phyloP scores from a whole-genome alignment of 495 filamentous ascomycete species.

The Beverwykella pulmonaria region DNA sequence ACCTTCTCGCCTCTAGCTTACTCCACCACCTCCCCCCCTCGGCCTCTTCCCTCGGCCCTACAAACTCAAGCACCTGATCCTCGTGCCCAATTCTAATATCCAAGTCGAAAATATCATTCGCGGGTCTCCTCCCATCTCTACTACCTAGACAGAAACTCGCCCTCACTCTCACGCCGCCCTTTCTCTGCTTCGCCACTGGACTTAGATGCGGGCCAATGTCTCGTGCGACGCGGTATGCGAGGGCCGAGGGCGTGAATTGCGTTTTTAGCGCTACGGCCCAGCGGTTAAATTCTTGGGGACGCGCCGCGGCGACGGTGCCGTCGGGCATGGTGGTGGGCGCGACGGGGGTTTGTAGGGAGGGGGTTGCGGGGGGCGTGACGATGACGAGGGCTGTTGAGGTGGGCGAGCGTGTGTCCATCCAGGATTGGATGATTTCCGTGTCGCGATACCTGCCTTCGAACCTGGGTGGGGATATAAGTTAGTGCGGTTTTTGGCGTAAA shows the following conservation, averaged over 20 bases:
- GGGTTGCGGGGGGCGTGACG: conserved; percentile 21
- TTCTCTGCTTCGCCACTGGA: conserved; percentile 37
- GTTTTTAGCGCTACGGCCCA: conserved; percentile 40
- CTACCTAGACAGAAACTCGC: conserved; percentile 44
- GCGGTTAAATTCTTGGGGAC: conserved; percentile 30
- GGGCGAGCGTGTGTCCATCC: conserved; percentile 39
- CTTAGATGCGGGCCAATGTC: conserved; percentile 40
- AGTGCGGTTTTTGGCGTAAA: too few relatives aligned
- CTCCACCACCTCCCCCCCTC: conserved; percentile 38
- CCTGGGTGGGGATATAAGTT: not conserved
- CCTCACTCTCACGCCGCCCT: conserved; percentile 42
- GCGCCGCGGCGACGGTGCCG: not conserved
- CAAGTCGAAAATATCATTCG: conserved; percentile 43
- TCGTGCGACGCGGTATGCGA: conserved; percentile 38
- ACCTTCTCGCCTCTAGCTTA: conserved; percentile 34
- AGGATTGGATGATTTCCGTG: conserved; percentile 42
- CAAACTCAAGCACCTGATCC: conserved; percentile 39
- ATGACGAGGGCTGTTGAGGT: conserved; percentile 37
- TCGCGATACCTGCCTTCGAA: conserved; percentile 37
- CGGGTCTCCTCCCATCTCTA: not conserved
- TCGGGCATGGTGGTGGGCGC: conserved; percentile 23
- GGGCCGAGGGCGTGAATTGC: conserved; percentile 34
- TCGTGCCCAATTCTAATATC: conserved; percentile 40
- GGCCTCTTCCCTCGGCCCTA: conserved; percentile 44
- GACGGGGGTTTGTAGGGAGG: conserved; percentile 11